Conservation (phyloP, 306 rosid genomes). For the Quercus agrifolia region DNA sequence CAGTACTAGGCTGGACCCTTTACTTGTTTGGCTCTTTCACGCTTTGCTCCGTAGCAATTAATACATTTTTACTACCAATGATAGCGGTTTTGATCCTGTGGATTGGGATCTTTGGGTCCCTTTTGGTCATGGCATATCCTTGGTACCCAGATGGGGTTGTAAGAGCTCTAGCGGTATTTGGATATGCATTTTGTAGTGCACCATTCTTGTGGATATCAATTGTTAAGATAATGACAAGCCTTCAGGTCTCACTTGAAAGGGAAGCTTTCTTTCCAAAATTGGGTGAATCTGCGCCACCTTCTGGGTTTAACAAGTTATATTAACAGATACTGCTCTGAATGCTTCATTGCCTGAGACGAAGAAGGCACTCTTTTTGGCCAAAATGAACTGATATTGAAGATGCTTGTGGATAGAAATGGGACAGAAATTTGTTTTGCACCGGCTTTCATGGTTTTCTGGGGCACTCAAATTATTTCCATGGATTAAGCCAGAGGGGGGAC, state of each 20-base stretch:
- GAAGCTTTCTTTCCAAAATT: conserved; percentile 62
- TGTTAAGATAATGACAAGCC: conserved; percentile 44
- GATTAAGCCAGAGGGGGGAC: neutral
- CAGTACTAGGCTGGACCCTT: conserved; percentile 73
- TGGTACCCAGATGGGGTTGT: conserved; percentile 72
- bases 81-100: conserved; percentile 57
- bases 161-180: conserved; percentile 65
- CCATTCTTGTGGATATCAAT: conserved; percentile 64
- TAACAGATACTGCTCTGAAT: conserved; percentile 17
- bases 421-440: neutral
- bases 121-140: conserved; percentile 76
- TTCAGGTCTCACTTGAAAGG: conserved; percentile 67
- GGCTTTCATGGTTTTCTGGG: neutral
- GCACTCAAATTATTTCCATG: neutral
- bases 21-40: conserved; percentile 66
- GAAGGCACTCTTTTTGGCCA: neutral
- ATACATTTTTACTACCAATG: conserved; percentile 59
- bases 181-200: conserved; percentile 65
- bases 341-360: neutral
- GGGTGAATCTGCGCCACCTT: conserved; percentile 50
- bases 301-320: conserved; percentile 55
- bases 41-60: conserved; percentile 50
- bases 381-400: neutral
- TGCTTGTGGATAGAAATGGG: neutral
- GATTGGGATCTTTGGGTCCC: conserved; percentile 53